A percentile compares a stretch with the other conserved stretches of the same genome.
phyloP scores from a whole-genome alignment of 2,329 filamentous ascomycete species.

The Mollisiaceae sp. region DNA sequence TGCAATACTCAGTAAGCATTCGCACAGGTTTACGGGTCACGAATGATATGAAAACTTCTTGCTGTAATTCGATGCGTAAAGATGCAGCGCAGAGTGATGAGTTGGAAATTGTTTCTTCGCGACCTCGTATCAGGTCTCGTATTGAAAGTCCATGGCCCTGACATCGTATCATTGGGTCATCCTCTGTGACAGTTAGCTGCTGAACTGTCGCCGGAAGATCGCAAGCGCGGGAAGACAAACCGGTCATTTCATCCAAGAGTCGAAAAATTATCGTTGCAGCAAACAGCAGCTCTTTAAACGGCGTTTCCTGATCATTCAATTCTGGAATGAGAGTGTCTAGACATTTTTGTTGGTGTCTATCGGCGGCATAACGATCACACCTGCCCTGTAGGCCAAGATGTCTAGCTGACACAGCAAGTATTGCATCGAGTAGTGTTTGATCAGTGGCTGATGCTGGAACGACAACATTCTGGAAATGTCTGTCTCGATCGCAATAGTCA shows the following conservation, averaged over 20 bases:
- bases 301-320: slow-evolving; percentile 42
- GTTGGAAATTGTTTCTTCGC: not conserved
- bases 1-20: slow-evolving; percentile 42
- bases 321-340: slow-evolving; percentile 30
- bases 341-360: slow-evolving; percentile 59
- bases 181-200: not conserved
- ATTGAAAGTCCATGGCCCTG: slow-evolving; percentile 1
- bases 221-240: not conserved
- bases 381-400: slow-evolving; percentile 42
- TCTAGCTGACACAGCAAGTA: slow-evolving; percentile 45
- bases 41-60: slow-evolving; percentile 53
- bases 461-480: slow-evolving; percentile 57
- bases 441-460: slow-evolving; percentile 57
- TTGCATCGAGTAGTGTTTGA: slow-evolving; percentile 42
- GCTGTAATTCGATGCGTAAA: slow-evolving; percentile 53
- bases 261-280: slow-evolving; percentile 62
- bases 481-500: slow-evolving; percentile 33
- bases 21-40: slow-evolving; percentile 45
- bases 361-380: slow-evolving; percentile 37
- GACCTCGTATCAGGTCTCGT: not conserved
- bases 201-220: not conserved
- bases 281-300: slow-evolving; percentile 56
- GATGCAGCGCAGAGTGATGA: not conserved
- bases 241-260: slow-evolving; percentile 58
- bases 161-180: not conserved